Conservation (phyloP, 306 rosid species). For the Rubus idaeus region DNA sequence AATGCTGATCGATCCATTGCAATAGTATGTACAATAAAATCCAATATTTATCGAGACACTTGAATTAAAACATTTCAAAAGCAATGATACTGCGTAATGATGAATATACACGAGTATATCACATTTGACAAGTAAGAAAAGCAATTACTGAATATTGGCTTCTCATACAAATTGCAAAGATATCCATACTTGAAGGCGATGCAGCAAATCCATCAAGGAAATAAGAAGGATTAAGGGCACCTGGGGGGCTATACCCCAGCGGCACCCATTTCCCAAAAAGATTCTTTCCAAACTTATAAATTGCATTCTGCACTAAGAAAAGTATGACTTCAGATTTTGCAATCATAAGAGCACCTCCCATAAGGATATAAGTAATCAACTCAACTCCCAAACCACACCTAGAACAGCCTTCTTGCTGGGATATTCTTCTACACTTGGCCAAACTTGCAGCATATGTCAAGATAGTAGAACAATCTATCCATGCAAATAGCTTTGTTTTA, state of each 20-base stretch:
- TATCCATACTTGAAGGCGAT: constrained; percentile 81
- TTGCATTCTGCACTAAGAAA: not conserved
- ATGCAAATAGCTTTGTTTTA: not conserved
- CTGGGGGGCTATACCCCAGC: too few relatives aligned
- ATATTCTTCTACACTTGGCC: not conserved
- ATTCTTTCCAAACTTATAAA: not conserved
- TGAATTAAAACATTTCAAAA: too few relatives aligned
- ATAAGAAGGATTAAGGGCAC: too few relatives aligned
- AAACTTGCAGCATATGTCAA: too few relatives aligned
- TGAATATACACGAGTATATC: not conserved
- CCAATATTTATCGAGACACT: too few relatives aligned
- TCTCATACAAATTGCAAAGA: not conserved
- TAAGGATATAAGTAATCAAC: not conserved
- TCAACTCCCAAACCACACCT: not conserved
- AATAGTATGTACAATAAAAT: too few relatives aligned
- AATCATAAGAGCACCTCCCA: not conserved
- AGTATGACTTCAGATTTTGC: not conserved
- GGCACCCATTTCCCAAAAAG: too few relatives aligned
- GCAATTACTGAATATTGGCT: not conserved
- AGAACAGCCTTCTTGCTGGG: not conserved
- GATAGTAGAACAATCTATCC: not conserved
- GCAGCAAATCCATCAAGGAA: constrained; percentile 85
- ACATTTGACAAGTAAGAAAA: not conserved
- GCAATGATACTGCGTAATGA: not conserved
- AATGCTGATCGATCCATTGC: too few relatives aligned